Percentiles rank a stretch among this genome's conserved stretches.
phyloP scores from a whole-genome alignment of 805 yeast genomes.

The Nakazawaea pomicola region DNA sequence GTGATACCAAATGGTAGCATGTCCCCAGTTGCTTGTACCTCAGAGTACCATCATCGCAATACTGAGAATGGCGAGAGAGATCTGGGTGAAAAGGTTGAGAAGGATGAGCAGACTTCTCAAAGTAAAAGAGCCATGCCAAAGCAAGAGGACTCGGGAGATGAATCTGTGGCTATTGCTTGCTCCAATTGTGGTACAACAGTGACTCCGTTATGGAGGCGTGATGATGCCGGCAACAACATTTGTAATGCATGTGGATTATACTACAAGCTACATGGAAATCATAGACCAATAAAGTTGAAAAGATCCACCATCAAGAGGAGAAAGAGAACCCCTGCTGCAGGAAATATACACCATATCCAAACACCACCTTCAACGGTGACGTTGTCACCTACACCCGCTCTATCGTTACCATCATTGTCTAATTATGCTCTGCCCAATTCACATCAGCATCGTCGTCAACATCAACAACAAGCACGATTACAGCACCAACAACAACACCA shows the following conservation, averaged over 20 bases:
- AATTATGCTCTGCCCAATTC: too few species aligned
- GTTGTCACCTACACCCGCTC: not conserved
- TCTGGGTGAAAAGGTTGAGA: too few species aligned
- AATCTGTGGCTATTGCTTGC: constrained; percentile 65
- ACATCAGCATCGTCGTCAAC: too few species aligned
- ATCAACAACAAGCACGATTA: not conserved
- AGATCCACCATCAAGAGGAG: constrained; percentile 71
- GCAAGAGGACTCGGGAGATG: constrained; percentile 21
- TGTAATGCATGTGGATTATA: constrained; percentile 89
- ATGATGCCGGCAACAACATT: constrained; percentile 74
- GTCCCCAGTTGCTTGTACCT: not conserved
- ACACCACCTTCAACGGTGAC: not conserved
- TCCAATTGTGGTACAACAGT: constrained; percentile 80
- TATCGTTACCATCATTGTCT: too few species aligned
- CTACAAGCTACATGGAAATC: constrained; percentile 67
- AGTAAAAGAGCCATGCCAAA: not conserved
- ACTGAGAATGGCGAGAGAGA: too few species aligned
- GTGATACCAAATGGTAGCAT: constrained; percentile 16
- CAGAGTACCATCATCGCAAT: not conserved
- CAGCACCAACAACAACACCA: constrained; percentile 1
- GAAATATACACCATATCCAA: too few species aligned
- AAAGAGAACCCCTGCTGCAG: constrained; percentile 33
- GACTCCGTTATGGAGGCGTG: constrained; percentile 85
- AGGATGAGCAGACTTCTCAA: too few species aligned
- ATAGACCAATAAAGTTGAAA: constrained; percentile 74